These are phyloP conservation scores for Corinectria fuckeliana DNA, from an alignment of 2,329 filamentous ascomycete genomes.

Conservation along the genomic window DNA sequence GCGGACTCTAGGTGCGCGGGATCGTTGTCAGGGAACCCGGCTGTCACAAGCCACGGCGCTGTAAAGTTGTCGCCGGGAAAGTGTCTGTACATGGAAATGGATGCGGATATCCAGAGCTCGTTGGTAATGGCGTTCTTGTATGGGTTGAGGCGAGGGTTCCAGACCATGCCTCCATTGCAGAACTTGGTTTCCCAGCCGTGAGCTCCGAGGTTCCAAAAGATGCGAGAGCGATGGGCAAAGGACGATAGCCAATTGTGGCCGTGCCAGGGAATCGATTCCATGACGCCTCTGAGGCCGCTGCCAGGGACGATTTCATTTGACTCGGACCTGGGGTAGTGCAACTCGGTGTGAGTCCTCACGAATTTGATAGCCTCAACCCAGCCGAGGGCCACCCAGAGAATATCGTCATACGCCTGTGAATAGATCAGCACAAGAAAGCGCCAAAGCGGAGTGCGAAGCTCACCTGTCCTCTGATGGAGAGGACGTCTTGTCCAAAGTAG, in stretches of 20 bases:
- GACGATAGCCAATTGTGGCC: slow-evolving; percentile 75
- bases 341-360: slow-evolving; percentile 69
- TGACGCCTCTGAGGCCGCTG: slow-evolving; percentile 40
- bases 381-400: slow-evolving; percentile 91
- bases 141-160: slow-evolving; percentile 79
- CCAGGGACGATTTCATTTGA: slow-evolving; percentile 14
- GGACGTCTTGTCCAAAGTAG: slow-evolving; percentile 86
- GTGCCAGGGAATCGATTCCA: slow-evolving; percentile 68
- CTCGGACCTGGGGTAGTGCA: slow-evolving; percentile 58
- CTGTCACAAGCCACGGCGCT: slow-evolving; percentile 64
- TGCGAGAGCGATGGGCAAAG: slow-evolving; percentile 81
- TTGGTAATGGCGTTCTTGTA: slow-evolving; percentile 99
- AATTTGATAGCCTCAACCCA: slow-evolving; percentile 88
- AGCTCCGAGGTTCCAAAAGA: slow-evolving; percentile 85
- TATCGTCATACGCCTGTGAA: slow-evolving; percentile 80
- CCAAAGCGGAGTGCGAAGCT: not conserved
- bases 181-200: slow-evolving; percentile 82
- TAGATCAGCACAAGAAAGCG: not conserved
- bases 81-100: slow-evolving; percentile 86
- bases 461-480: slow-evolving; percentile 70
- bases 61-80: slow-evolving; percentile 81
- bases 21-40: slow-evolving; percentile 51
- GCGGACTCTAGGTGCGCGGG: slow-evolving; percentile 75
- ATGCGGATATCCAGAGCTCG: slow-evolving; percentile 85
- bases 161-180: slow-evolving; percentile 88